Conservation (phyloP, 2,329 filamentous ascomycete genomes). For the Arthrobotrys entomopaga region DNA sequence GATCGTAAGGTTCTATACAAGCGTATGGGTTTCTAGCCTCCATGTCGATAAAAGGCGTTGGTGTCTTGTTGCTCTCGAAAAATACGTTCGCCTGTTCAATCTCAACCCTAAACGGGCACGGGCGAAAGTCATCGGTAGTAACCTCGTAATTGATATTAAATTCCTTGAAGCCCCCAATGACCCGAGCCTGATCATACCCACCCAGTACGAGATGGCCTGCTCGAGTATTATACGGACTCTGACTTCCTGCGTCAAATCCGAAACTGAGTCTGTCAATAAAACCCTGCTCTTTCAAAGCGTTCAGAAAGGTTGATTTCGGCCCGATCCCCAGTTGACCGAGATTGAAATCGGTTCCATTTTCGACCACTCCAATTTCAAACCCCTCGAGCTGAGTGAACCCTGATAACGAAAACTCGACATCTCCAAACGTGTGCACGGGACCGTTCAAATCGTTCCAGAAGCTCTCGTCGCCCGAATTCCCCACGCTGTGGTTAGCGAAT, state of each 20-base stretch:
- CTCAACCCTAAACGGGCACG: constrained; percentile 47
- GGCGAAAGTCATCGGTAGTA: constrained; percentile 44
- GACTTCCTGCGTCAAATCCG: constrained; percentile 50
- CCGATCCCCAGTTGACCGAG: constrained; percentile 45
- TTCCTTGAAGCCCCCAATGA: constrained; percentile 39
- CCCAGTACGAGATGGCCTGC: constrained; percentile 43
- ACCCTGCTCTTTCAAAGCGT: constrained; percentile 36
- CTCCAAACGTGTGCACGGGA: constrained; percentile 37
- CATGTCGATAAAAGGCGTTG: constrained; percentile 47
- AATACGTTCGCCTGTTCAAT: constrained; percentile 39
- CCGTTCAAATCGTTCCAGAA: constrained; percentile 50
- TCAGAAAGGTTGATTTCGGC: constrained; percentile 36
- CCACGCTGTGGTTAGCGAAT: constrained; percentile 20
- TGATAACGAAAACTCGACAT: constrained; percentile 41
- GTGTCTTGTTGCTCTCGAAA: constrained; percentile 24
- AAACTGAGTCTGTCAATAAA: constrained; percentile 42
- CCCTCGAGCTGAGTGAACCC: constrained; percentile 41
- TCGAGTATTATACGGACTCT: constrained; percentile 45
- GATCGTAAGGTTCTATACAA: constrained; percentile 52
- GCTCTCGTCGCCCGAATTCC: constrained; percentile 20
- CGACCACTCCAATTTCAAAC: constrained; percentile 48
- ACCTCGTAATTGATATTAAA: constrained; percentile 51
- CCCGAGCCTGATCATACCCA: constrained; percentile 49
- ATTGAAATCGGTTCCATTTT: constrained; percentile 45
- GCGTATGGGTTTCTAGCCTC: constrained; percentile 47